Evolutionary conservation across 129 eudicot species (phyloP), one percentile per base, ranked within the genome.

Genomic region (Sambucus nigra): DNA sequence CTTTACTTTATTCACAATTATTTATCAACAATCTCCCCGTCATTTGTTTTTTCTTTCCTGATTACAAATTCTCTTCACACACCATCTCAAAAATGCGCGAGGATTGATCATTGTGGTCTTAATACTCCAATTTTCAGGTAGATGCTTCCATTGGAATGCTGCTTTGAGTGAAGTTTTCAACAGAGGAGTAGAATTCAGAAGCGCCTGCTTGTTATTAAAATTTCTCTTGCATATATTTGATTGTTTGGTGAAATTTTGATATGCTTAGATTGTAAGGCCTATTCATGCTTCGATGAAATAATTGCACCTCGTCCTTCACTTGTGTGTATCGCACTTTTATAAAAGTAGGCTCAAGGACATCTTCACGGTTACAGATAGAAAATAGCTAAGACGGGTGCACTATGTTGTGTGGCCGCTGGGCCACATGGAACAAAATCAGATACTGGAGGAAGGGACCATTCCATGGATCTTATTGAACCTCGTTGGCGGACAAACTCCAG

Each of bases 351-450:
- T 9, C 26, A 25, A 54, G 21, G 26, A 12, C 28, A 31, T 29
- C 3, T 16, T 18, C 12, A 12, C 22, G 4, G 9, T n/a, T 15
- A 26, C 22, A 17, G 25, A 18, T n/a, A 38, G 47, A 57, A 15
- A 40, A 5, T 57, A 24, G 23, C 38, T 23, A 57, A 57, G 50
- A 57, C 31, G 62, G 62, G 62, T 40, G 62, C 51, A 57, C 51
- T 57, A 13, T 57, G 62, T 57, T 57, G 62, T 57, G 51, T 57
- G 51, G 62, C 62, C 39, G 31, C 38, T 24, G 31, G 51, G 62
- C 50, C 62, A 57, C 51, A 41, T 24, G 62, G 46, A 39, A 22
- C 41, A 16, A 57, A 39, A 42, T 57, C 62, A 24, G 38, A 25
- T 13, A 57, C 41, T 6, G 14, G 0, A n/a, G 32, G 38, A 40